A percentile compares a stretch with the other conserved stretches of the same genome.
Evolutionary conservation across 805 yeast genomes (phyloP).

Genomic region (Wickerhamomyces silvicola): DNA sequence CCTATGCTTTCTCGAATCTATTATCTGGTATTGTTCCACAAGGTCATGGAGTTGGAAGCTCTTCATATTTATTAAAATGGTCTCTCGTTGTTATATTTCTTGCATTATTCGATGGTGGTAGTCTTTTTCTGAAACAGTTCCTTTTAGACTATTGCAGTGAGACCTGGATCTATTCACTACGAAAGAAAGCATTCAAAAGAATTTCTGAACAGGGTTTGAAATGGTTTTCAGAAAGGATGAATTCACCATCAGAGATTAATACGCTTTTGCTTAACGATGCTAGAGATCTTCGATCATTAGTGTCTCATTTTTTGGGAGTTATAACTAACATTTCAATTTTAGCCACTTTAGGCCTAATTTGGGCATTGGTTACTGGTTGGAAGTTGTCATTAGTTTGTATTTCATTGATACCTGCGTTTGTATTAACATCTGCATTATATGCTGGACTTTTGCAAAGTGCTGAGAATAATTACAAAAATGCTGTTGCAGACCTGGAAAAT

Average conservation of each 20-base stretch:
- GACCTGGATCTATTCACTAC: constrained; percentile 50
- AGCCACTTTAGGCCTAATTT: constrained; percentile 53
- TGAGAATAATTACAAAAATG: constrained; percentile 56
- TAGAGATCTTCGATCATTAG: constrained; percentile 63
- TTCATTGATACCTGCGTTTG: constrained; percentile 62
- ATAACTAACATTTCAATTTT: constrained; percentile 47
- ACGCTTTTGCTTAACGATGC: constrained; percentile 75
- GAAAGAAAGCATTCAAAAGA: constrained; percentile 41
- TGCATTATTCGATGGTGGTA: constrained; percentile 56
- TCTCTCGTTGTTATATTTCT: constrained; percentile 56
- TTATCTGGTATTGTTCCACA: constrained; percentile 55
- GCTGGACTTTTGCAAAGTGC: constrained; percentile 42
- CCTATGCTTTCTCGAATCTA: constrained; percentile 68
- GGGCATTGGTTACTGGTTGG: constrained; percentile 85
- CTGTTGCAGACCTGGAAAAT: constrained; percentile 49
- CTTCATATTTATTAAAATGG: constrained; percentile 49
- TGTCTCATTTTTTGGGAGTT: constrained; percentile 56
- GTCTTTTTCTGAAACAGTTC: constrained; percentile 44
- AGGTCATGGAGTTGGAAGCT: constrained; percentile 25
- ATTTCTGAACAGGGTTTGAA: constrained; percentile 45
- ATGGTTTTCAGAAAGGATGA: constrained; percentile 41
- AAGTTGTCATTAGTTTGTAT: constrained; percentile 77
- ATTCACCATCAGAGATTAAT: constrained; percentile 46
- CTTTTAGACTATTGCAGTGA: constrained; percentile 58
- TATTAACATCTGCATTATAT: constrained; percentile 44